These are phyloP conservation scores for Macaranga tanarius DNA, from an alignment of 441 rosid species.

Conservation along the genomic window DNA sequence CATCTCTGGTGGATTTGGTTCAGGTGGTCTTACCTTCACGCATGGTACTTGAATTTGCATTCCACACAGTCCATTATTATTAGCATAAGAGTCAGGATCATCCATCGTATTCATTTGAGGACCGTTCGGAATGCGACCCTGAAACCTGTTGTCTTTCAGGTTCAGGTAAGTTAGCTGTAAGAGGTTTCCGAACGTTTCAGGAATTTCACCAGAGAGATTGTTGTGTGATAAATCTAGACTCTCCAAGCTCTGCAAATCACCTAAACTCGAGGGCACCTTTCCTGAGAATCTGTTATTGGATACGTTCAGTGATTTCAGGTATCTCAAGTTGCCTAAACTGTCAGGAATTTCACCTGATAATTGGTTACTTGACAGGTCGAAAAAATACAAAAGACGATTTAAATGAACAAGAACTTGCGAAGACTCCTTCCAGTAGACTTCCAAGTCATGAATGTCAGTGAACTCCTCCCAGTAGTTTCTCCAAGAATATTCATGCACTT, in stretches of 20 bases:
- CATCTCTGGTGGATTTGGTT: not conserved
- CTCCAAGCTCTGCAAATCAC: conserved; percentile 32
- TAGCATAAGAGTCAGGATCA: conserved; percentile 36
- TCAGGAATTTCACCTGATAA: conserved; percentile 36
- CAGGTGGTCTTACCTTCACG: not conserved
- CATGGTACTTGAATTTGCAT: conserved; percentile 39
- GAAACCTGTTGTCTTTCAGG: conserved; percentile 38
- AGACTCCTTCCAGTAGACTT: conserved; percentile 37
- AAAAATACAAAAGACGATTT: conserved; percentile 21
- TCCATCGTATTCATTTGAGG: conserved; percentile 37
- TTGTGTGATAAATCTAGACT: conserved; percentile 40
- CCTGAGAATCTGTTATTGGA: conserved; percentile 34
- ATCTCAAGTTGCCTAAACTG: conserved; percentile 30
- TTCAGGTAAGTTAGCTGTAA: conserved; percentile 19
- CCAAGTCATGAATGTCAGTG: conserved; percentile 20
- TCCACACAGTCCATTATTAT: conserved; percentile 37
- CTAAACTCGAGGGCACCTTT: conserved; percentile 34
- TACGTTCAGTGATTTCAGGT: conserved; percentile 32
- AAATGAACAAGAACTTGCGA: conserved; percentile 23
- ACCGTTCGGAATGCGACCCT: conserved; percentile 36
- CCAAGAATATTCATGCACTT: not conserved
- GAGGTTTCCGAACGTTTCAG: conserved; percentile 28
- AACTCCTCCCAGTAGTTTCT: not conserved
- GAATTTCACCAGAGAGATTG: conserved; percentile 35
- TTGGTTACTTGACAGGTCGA: conserved; percentile 42